These are phyloP conservation scores for Diaporthe vaccinii DNA, from an alignment of 2,329 filamentous ascomycete species.

Conservation along the genomic window DNA sequence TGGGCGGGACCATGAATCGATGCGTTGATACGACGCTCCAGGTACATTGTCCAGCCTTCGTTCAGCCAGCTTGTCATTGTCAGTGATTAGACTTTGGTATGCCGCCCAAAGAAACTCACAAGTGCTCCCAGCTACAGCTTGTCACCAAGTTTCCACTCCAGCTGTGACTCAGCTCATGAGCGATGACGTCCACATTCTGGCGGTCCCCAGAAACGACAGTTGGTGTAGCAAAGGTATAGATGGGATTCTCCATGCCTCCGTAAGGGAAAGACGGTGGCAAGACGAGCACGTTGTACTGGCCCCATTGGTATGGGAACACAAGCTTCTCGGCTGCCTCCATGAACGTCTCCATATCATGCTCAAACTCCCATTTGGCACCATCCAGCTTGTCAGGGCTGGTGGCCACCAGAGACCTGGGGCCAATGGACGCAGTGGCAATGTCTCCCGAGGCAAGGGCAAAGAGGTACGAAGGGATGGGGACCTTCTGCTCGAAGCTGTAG, in stretches of 20 bases:
- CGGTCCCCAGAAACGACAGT: conserved; percentile 79
- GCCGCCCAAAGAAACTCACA: conserved; percentile 58
- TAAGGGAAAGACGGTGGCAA: conserved; percentile 92
- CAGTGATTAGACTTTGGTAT: not conserved
- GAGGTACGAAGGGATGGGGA: conserved; percentile 94
- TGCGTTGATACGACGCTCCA: conserved; percentile 87
- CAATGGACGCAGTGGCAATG: conserved; percentile 86
- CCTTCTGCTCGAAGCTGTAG: conserved; percentile 89
- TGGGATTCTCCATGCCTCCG: conserved; percentile 91
- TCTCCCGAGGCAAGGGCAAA: conserved; percentile 94
- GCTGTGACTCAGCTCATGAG: conserved; percentile 82
- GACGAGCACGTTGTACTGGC: conserved; percentile 93
- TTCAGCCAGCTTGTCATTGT: conserved; percentile 70
- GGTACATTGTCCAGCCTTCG: conserved; percentile 93
- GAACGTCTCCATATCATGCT: conserved; percentile 91
- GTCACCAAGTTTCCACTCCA: conserved; percentile 93
- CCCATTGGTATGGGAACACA: conserved; percentile 93
- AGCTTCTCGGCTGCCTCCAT: conserved; percentile 86
- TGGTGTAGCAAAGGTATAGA: conserved; percentile 90
- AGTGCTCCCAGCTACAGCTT: conserved; percentile 86
- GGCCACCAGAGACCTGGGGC: conserved; percentile 85
- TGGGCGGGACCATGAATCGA: conserved; percentile 85
- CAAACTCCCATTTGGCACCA: conserved; percentile 90
- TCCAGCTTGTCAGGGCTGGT: conserved; percentile 90
- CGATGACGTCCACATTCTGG: conserved; percentile 96